phyloP scores from a whole-genome alignment of 2,329 filamentous ascomycete species.

The Aureobasidium melanogenum region DNA sequence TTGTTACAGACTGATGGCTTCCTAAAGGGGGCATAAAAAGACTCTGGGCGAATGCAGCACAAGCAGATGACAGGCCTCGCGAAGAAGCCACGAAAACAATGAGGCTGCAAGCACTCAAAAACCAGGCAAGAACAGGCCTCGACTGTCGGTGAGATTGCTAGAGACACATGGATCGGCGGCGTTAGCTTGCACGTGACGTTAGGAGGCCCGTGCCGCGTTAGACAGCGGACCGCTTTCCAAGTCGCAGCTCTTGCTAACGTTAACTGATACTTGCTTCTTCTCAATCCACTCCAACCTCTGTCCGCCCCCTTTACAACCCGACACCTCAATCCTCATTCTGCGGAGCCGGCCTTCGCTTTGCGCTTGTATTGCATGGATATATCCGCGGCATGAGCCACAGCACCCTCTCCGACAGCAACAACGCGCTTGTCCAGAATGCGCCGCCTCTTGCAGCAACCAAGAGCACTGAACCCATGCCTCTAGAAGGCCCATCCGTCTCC shows the following conservation, averaged over 20 bases:
- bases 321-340: background rate
- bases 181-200: background rate
- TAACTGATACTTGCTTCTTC: slow-evolving; percentile 8
- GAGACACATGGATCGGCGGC: background rate
- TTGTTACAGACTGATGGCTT: background rate
- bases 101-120: background rate
- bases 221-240: slow-evolving; percentile 4
- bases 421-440: slow-evolving; percentile 11
- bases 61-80: background rate
- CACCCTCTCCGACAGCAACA: slow-evolving; percentile 8
- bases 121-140: slow-evolving; percentile 1
- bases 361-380: slow-evolving; percentile 8
- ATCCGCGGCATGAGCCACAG: slow-evolving; percentile 12
- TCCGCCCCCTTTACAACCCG: background rate
- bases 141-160: slow-evolving; percentile 6
- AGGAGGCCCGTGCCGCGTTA: background rate
- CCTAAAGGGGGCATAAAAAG: background rate
- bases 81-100: background rate
- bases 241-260: slow-evolving; percentile 5
- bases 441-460: background rate
- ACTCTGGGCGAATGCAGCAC: background rate
- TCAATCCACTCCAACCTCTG: slow-evolving; percentile 1
- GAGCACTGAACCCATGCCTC: background rate
- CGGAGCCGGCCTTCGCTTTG: slow-evolving; percentile 9
- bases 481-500: background rate